These are phyloP conservation scores for Luvunga scandens DNA, from an alignment of 345 rosid species.

Conservation along the genomic window DNA sequence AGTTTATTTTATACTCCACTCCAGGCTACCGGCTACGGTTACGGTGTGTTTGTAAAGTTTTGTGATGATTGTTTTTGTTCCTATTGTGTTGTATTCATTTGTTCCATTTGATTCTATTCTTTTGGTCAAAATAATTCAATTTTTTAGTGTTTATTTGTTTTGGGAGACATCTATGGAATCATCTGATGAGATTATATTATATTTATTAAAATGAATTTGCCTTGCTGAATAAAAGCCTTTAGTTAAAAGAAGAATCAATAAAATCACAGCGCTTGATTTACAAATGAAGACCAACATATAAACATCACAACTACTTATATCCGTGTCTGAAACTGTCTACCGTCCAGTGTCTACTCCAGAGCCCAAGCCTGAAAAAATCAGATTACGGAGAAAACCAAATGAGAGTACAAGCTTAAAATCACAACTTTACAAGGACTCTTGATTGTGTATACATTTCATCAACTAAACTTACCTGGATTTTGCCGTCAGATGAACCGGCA, in stretches of 20 bases:
- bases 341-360: background rate
- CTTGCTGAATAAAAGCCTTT: no score
- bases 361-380: background rate
- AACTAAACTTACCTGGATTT: constrained; percentile 41
- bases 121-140: background rate
- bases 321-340: no score
- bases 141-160: no score
- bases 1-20: background rate
- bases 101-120: background rate
- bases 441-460: background rate
- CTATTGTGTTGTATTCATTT: background rate
- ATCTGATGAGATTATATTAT: no score
- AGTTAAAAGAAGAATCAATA: no score
- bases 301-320: no score
- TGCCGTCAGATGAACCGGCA: constrained; percentile 59
- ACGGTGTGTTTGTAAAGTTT: background rate
- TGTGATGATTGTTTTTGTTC: background rate
- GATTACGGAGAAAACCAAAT: background rate
- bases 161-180: no score
- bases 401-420: background rate
- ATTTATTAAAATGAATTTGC: no score
- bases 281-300: no score
- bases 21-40: rapidly evolving
- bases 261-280: no score
- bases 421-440: background rate